phyloP scores from a whole-genome alignment of 2,329 filamentous ascomycete genomes.

The Hypoxylon sp. region DNA sequence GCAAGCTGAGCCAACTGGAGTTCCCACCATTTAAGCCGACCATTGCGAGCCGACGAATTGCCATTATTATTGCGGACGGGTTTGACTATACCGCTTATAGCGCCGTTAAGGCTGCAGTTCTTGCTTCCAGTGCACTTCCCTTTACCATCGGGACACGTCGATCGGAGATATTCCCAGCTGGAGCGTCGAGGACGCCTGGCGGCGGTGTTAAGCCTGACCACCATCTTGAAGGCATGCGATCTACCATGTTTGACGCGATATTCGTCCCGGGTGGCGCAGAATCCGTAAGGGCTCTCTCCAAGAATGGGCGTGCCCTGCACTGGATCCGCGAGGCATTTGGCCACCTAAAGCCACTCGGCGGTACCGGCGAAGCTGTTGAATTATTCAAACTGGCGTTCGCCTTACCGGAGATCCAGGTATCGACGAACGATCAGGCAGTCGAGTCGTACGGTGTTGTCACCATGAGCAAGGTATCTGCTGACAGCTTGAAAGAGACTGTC shows the following conservation, averaged over 20 bases:
- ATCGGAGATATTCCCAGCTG: constrained; percentile 74
- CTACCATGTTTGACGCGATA: constrained; percentile 84
- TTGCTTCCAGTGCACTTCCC: constrained; percentile 74
- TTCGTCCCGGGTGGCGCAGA: constrained; percentile 81
- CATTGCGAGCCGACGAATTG: constrained; percentile 79
- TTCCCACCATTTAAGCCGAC: constrained; percentile 74
- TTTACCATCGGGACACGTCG: constrained; percentile 81
- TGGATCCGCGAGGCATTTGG: constrained; percentile 87
- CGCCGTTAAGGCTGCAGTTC: constrained; percentile 74
- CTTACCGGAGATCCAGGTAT: constrained; percentile 60
- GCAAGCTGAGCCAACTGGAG: constrained; percentile 78
- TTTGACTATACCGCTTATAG: constrained; percentile 78
- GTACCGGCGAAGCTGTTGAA: constrained; percentile 78
- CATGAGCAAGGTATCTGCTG: constrained; percentile 65
- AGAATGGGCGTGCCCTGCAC: constrained; percentile 80
- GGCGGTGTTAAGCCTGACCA: constrained; percentile 78
- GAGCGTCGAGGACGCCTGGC: constrained; percentile 66
- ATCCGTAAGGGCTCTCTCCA: constrained; percentile 73
- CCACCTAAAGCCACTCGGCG: constrained; percentile 84
- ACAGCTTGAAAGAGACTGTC: constrained; percentile 73
- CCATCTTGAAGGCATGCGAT: constrained; percentile 84
- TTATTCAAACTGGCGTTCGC: constrained; percentile 69
- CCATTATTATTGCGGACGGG: constrained; percentile 83
- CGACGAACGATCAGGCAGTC: constrained; percentile 64
- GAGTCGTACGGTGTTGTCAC: constrained; percentile 87